Conservation (phyloP, 2,329 filamentous ascomycete genomes). For the Apiospora hydei region DNA sequence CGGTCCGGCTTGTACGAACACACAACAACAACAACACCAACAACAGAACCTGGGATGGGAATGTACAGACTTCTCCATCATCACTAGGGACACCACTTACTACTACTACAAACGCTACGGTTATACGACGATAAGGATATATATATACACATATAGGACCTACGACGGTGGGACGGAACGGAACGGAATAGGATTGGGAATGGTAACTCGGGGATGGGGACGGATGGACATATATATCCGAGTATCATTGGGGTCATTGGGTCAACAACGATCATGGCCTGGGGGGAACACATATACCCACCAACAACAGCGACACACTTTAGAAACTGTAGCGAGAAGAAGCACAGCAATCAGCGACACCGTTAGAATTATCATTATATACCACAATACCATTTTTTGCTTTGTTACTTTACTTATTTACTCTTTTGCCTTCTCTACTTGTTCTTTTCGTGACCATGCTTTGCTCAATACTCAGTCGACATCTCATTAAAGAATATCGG, state of each 20-base stretch:
- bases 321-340: background rate
- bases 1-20: background rate
- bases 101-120: background rate
- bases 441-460: background rate
- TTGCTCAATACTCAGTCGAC: background rate
- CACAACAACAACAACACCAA: background rate
- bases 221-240: background rate
- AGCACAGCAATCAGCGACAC: background rate
- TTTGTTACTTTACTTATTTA: background rate
- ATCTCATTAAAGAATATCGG: too few species aligned
- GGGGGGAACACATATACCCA: background rate
- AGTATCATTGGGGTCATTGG: background rate
- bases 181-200: background rate
- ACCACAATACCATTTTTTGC: background rate
- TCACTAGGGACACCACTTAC: background rate
- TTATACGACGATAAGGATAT: slow-evolving; percentile 6
- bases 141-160: background rate
- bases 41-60: background rate
- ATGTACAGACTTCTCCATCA: background rate
- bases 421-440: too few species aligned
- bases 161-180: background rate
- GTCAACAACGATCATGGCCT: background rate
- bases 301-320: background rate
- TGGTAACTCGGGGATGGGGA: background rate
- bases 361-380: background rate